Base-by-base conservation (phyloP, 768 basidiomycete genomes). In the Chalciporus piperatus region DNA sequence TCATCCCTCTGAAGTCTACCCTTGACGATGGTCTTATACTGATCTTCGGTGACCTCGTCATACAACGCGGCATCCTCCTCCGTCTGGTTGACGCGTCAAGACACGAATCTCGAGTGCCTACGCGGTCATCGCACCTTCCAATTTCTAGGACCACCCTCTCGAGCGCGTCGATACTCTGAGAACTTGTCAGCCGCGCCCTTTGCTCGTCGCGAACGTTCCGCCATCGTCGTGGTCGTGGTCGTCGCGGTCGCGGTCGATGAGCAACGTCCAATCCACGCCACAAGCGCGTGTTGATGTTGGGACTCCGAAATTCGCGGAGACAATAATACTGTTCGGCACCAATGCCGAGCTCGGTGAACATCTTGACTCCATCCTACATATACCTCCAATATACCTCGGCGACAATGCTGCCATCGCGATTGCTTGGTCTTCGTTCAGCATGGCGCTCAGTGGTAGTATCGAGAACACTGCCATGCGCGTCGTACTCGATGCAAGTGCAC, bases 41-140 rank as follows among this genome's bases (percentile, higher is more conserved):
- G 85, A 10, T 90, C 90, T 49, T 97, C 95, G 0, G 85, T 80
- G 14, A 98, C 89, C 60, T 91, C 88, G 60, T 97, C 93, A 63
- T 95, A 98, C 12, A 98, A 73, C 14, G 78, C 74, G 16, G 73
- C 77, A 35, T 92, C 88, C 30, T 87, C 77, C 40, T 80, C 75
- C n/a, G 69, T 46, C 72, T 74, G 51, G 20, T 52, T 19, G 58
- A 63, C 63, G 61, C 62, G 66, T 67, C 58, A 61, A 56, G 17
- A 47, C 28, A 46, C 52, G 43, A 50, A 22, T 28, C 19, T 44
- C 44, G 32, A 41, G 27, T 20, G 11, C 3, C 46, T 6, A 37
- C 19, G 6, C 48, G 51, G 44, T 45, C 0, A 52, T 51, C 73
- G 48, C 57, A 82, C 86, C 78, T 85, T 85, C 64, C 76, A 76